A percentile compares a stretch with the other conserved stretches of the same genome.
These are phyloP conservation scores for Hippophae tibetana DNA, from an alignment of 306 rosid genomes.

Conservation along the genomic window DNA sequence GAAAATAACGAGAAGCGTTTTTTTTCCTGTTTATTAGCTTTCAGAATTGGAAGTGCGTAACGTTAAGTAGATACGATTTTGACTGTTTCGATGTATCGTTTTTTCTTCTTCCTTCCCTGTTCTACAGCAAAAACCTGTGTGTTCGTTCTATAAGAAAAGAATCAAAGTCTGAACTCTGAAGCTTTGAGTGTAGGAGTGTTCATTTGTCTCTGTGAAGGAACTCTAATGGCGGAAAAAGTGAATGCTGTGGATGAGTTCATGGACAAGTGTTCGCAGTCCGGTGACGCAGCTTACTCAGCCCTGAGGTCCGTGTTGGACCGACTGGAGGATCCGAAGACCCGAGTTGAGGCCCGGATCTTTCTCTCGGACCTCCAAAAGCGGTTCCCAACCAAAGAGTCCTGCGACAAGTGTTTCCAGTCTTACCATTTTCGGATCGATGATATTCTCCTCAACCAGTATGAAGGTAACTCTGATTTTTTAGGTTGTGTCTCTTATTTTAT, in stretches of 20 bases:
- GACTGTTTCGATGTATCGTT: no score
- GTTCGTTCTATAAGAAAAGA: neutral
- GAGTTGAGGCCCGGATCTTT: conserved; percentile 67
- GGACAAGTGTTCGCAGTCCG: conserved; percentile 52
- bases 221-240: conserved; percentile 19
- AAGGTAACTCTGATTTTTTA: conserved; percentile 29
- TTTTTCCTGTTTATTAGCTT: no score
- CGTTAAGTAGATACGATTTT: no score
- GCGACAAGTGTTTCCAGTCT: conserved; percentile 54
- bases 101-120: no score
- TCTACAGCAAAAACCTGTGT: no score
- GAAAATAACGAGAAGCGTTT: no score
- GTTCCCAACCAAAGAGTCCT: conserved; percentile 47
- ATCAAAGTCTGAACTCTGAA: neutral
- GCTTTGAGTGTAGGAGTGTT: neutral
- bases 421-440: conserved; percentile 86
- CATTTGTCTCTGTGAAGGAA: no score
- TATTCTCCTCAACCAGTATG: conserved; percentile 54
- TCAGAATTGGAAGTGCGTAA: no score
- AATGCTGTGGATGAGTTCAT: conserved; percentile 57
- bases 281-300: conserved; percentile 75
- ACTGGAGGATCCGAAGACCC: conserved; percentile 65
- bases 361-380: conserved; percentile 67
- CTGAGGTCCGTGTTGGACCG: conserved; percentile 60
- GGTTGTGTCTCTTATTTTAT: neutral